Evolutionary conservation across 1,284 basidiomycete species (phyloP).

Genomic region (Papiliotrema terrestris): DNA sequence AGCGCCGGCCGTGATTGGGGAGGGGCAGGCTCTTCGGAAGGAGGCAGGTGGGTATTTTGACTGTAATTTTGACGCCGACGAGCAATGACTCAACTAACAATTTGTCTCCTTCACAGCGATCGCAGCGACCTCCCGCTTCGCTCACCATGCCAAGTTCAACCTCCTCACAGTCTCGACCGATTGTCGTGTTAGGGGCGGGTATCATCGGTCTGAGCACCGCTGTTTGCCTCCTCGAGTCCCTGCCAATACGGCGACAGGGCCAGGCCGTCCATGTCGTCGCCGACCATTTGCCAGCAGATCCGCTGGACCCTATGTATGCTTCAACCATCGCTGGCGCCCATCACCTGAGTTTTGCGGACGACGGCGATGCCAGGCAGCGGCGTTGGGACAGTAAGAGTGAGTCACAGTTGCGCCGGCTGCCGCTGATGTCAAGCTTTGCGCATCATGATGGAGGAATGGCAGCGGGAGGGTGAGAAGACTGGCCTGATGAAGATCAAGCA

Average conservation of each 20-base stretch:
- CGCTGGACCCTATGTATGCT: slow-evolving; percentile 37
- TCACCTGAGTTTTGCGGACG: slow-evolving; percentile 46
- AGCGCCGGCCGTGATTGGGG: too few species aligned
- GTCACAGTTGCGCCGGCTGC: neutral
- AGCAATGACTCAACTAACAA: too few species aligned
- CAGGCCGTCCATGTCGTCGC: slow-evolving; percentile 39
- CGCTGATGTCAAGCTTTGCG: slow-evolving; percentile 29
- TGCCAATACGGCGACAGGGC: neutral
- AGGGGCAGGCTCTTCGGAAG: too few species aligned
- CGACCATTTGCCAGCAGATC: slow-evolving; percentile 36
- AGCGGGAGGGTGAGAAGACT: slow-evolving; percentile 22
- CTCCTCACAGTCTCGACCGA: slow-evolving; percentile 14
- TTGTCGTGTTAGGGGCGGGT: slow-evolving; percentile 41
- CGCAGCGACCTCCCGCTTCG: too few species aligned
- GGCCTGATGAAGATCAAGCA: slow-evolving; percentile 44
- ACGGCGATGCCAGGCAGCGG: slow-evolving; percentile 35
- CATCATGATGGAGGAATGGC: slow-evolving; percentile 38
- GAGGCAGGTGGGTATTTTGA: too few species aligned
- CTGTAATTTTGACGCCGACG: too few species aligned
- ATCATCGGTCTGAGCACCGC: slow-evolving; percentile 47
- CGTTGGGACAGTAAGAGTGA: slow-evolving; percentile 39
- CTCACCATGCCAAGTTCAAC: neutral
- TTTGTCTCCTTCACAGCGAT: too few species aligned
- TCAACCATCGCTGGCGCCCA: slow-evolving; percentile 44
- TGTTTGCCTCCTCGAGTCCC: slow-evolving; percentile 34